Percentiles rank a stretch among this genome's conserved stretches.
These are phyloP conservation scores for Leishmania tarentolae DNA, from an alignment of 208 protist genomes.

Conservation along the genomic window DNA sequence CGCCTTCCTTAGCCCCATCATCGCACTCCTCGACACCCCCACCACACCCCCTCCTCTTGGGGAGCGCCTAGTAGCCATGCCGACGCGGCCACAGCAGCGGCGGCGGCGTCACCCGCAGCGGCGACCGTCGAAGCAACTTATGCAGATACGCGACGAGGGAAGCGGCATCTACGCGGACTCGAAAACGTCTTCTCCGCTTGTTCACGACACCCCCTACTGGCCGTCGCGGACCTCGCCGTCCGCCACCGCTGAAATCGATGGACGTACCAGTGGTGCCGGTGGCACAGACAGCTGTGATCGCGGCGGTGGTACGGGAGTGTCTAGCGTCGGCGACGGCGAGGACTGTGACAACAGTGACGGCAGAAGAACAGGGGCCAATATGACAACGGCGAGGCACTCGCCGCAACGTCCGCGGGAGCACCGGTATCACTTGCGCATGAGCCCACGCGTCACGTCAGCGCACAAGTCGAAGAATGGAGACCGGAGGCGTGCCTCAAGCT, in stretches of 20 bases:
- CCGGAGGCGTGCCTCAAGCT: not conserved
- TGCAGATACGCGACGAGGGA: conserved; percentile 11
- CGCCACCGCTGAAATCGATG: not conserved
- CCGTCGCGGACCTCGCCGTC: not conserved
- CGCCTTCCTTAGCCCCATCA: not conserved
- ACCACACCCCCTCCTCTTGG: not conserved
- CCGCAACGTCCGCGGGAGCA: not conserved
- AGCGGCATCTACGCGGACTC: not conserved
- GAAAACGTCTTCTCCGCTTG: not conserved
- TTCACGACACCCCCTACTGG: not conserved
- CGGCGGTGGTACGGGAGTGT: not conserved
- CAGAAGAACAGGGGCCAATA: not conserved
- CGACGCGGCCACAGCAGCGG: conserved; percentile 3
- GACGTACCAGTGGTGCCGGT: not conserved
- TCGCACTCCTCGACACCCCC: not conserved
- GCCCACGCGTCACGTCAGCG: not conserved
- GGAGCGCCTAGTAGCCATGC: not conserved
- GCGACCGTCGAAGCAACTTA: conserved; percentile 14
- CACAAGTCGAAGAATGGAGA: not conserved
- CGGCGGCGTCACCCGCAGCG: conserved; percentile 1
- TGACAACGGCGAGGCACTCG: not conserved
- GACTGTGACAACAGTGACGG: not conserved
- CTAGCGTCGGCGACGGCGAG: not conserved
- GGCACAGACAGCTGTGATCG: too few species aligned
- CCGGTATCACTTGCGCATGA: not conserved